Percentiles rank a stretch among this genome's conserved stretches.
Conservation (phyloP, 2,329 filamentous ascomycete species). For the Zalaria obscura region DNA sequence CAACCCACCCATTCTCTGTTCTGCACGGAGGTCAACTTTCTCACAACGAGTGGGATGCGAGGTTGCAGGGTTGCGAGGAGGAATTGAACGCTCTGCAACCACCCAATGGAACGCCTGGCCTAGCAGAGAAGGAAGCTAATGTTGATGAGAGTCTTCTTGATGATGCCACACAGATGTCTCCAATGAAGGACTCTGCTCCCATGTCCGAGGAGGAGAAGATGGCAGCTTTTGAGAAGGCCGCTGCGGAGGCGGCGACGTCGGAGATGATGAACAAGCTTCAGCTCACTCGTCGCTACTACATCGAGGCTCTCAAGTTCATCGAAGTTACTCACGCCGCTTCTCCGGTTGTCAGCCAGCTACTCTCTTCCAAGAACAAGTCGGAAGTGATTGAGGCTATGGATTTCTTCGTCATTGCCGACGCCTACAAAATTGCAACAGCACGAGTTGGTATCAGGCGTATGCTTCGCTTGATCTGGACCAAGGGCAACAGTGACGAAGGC, state of each 20-base stretch:
- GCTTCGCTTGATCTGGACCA: conserved; percentile 96
- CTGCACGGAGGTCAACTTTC: conserved; percentile 81
- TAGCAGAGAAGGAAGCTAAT: conserved; percentile 51
- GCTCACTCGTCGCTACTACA: conserved; percentile 77
- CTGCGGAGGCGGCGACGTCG: conserved; percentile 75
- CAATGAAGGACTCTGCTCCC: conserved; percentile 42
- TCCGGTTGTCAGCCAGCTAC: conserved; percentile 65
- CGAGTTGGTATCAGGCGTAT: conserved; percentile 87
- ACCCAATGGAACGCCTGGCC: conserved; percentile 60
- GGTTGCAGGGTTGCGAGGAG: conserved; percentile 68
- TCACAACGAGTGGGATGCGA: conserved; percentile 69
- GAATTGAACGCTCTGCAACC: conserved; percentile 73
- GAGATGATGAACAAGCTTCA: conserved; percentile 81
- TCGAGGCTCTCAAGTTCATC: conserved; percentile 88
- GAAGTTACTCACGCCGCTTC: conserved; percentile 78
- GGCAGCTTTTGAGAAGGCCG: conserved; percentile 61
- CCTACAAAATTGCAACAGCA: conserved; percentile 89
- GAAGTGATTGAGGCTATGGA: conserved; percentile 99
- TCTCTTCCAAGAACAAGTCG: conserved; percentile 93
- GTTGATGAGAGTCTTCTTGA: conserved; percentile 71
- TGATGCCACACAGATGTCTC: conserved; percentile 69
- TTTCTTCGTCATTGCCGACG: conserved; percentile 89
- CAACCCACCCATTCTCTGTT: conserved; percentile 85
- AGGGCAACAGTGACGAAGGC: conserved; percentile 96
- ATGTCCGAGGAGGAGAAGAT: conserved; percentile 71